Base-by-base conservation (phyloP, 202 grass and related monocot genomes). In the Dendrocalamus latiflorus region DNA sequence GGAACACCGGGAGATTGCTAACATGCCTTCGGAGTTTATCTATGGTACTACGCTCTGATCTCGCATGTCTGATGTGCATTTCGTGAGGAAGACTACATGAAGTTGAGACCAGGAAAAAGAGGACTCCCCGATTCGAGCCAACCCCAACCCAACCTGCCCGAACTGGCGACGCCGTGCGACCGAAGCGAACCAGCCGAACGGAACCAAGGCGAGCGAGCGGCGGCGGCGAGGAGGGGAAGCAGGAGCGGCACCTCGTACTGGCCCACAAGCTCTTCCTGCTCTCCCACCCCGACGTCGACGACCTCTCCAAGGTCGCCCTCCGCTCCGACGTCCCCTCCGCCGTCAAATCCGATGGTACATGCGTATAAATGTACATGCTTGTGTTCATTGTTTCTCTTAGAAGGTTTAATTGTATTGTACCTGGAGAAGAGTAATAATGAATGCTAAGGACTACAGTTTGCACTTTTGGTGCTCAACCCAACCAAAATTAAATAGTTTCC, bases 231-330 rank as follows among this genome's bases (percentile, higher is more conserved):
- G 91, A 91, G 0, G 90, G 81, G 9, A 93, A 93, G 72, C 93
- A 96, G 90, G 88, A 96, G 77, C 84, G 70, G 71, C 94, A 97
- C 66, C 83, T 97, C 75, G 55, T 85, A 38, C 88, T 97, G 56
- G 91, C 87, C 34, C 68, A 94, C 89, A 97, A 94, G 85, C 89
- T 94, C 44, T 97, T 97, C 89, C 91, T 94, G 14, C 89, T 97
- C 53, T 81, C 94, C 68, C 91, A 89, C 17, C 87, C 85, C 36
- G 85, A 90, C 56, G 87, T 97, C 54, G 94, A 97, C 67, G 94
- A 97, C 80, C 90, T 92, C 87, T 88, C 90, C 68, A 97, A 94
- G 94, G 94, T 97, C 75, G 85, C 56, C 72, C 87, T 94, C 72
- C 94, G 94, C 83, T 70, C 92, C 66, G 91, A 94, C 3, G 89